Evolutionary conservation across 768 basidiomycete genomes (phyloP).

Genomic region (Podaxis sp.): DNA sequence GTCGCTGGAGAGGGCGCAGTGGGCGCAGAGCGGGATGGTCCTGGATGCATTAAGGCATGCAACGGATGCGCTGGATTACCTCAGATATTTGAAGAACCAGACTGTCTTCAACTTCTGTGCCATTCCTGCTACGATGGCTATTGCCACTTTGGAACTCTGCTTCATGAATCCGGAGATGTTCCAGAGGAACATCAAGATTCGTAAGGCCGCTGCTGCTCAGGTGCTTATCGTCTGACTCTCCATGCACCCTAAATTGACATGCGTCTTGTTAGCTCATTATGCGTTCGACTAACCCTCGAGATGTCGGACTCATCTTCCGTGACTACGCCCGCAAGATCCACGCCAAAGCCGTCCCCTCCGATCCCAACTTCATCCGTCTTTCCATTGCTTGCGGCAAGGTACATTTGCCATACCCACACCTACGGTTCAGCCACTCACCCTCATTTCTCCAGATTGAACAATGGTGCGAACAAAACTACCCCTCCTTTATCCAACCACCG

Average conservation of each 20-base stretch:
- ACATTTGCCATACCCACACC: background rate
- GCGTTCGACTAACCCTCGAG: constrained; percentile 87
- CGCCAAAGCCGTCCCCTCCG: constrained; percentile 70
- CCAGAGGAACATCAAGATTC: constrained; percentile 89
- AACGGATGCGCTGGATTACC: constrained; percentile 86
- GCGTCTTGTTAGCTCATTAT: constrained; percentile 73
- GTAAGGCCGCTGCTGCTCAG: constrained; percentile 84
- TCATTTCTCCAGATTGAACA: constrained; percentile 70
- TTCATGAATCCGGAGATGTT: constrained; percentile 93
- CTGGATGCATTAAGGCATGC: constrained; percentile 85
- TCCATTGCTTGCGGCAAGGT: constrained; percentile 83
- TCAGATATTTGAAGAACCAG: constrained; percentile 84
- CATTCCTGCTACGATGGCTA: constrained; percentile 92
- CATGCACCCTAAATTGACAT: background rate
- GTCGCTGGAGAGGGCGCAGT: constrained; percentile 65
- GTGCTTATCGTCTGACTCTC: constrained; percentile 43
- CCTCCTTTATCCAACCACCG: constrained; percentile 69
- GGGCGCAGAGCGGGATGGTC: constrained; percentile 87
- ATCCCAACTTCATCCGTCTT: constrained; percentile 84
- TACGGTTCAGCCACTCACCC: background rate
- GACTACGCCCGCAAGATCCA: constrained; percentile 83
- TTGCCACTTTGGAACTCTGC: constrained; percentile 88
- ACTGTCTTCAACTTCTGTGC: constrained; percentile 95
- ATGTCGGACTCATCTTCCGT: constrained; percentile 87
- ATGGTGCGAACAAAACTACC: constrained; percentile 93